Evolutionary conservation across 139 green algal species (phyloP).

Genomic region (Desmodesmus armatus): DNA sequence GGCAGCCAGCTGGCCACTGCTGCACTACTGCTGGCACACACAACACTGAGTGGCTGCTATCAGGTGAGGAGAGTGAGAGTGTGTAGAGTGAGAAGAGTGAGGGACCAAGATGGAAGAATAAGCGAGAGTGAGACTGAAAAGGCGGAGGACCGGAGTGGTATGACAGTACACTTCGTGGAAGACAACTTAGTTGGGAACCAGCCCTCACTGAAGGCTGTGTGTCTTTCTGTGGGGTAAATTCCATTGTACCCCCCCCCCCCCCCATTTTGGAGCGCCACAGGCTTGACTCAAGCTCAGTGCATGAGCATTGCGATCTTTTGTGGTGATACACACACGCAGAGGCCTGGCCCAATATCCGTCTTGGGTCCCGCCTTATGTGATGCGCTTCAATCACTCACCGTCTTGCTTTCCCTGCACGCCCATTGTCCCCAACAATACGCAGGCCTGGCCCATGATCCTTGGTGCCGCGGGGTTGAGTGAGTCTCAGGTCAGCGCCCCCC

Average conservation of each 20-base stretch:
- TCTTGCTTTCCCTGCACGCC: neutral
- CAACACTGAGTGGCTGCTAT: neutral
- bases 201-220: too few relatives aligned
- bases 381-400: too few relatives aligned
- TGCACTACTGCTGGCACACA: slow-evolving; percentile 23
- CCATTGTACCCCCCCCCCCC: too few relatives aligned
- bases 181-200: too few relatives aligned
- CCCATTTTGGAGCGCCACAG: too few relatives aligned
- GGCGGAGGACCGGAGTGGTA: neutral
- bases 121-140: neutral
- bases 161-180: too few relatives aligned
- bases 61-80: neutral
- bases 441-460: slow-evolving; percentile 9
- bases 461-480: neutral
- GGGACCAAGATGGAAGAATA: neutral
- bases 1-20: slow-evolving; percentile 13
- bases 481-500: neutral
- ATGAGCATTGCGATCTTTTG: too few relatives aligned
- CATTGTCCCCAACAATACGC: neutral
- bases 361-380: too few relatives aligned
- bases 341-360: too few relatives aligned
- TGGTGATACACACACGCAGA: too few relatives aligned
- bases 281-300: too few relatives aligned
- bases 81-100: neutral
- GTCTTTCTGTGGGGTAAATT: too few relatives aligned